Evolutionary conservation across 1,139 yeast species (phyloP).

Genomic region (Taphrina communis): DNA sequence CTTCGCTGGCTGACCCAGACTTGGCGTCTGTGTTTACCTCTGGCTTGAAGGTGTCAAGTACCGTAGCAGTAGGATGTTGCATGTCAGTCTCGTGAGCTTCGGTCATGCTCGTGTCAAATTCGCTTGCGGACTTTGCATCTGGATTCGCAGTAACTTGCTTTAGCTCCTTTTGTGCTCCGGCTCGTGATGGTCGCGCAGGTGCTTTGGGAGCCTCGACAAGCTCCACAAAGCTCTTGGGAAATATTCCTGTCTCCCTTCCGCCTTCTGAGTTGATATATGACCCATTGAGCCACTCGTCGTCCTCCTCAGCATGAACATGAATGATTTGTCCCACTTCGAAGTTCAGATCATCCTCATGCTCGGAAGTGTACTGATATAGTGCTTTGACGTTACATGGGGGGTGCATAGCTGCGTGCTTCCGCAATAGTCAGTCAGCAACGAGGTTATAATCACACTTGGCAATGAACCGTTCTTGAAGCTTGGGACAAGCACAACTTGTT

Average conservation of each 20-base stretch:
- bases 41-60: neutral
- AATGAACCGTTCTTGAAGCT: neutral
- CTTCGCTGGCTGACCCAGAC: neutral
- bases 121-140: neutral
- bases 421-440: neutral
- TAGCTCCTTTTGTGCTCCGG: slow-evolving; percentile 8
- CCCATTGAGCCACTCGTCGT: slow-evolving; percentile 91
- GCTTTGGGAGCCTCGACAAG: slow-evolving; percentile 44
- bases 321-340: slow-evolving; percentile 72
- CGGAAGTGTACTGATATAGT: slow-evolving; percentile 73
- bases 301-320: slow-evolving; percentile 77
- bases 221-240: slow-evolving; percentile 85
- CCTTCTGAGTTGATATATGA: slow-evolving; percentile 58
- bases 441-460: neutral
- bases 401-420: neutral
- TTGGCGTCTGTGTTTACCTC: neutral
- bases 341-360: slow-evolving; percentile 80
- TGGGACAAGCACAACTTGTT: neutral
- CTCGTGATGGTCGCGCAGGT: slow-evolving; percentile 44
- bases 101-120: neutral
- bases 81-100: neutral
- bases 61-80: neutral
- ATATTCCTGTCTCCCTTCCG: slow-evolving; percentile 66
- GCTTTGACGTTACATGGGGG: slow-evolving; percentile 52
- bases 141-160: no score